phyloP scores from a whole-genome alignment of 2,329 filamentous ascomycete genomes.

The Chalaropsis thielavioides region DNA sequence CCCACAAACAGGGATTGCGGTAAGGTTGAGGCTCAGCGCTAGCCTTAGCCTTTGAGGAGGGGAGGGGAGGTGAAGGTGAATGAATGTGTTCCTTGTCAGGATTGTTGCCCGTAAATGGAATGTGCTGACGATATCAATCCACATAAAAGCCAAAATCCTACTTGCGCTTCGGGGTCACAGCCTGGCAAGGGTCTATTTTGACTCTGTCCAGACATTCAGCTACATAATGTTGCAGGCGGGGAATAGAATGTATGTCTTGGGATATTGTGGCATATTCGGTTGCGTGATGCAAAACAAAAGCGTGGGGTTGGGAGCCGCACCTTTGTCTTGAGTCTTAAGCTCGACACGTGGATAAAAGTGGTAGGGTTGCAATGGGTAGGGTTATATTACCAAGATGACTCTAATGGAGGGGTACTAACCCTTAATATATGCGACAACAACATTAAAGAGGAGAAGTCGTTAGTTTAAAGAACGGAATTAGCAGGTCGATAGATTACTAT shows the following conservation, averaged over 20 bases:
- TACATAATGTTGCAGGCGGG: not conserved
- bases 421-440: not conserved
- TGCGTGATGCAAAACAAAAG: no score
- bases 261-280: not conserved
- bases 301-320: no score
- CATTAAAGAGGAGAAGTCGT: no score
- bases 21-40: slow-evolving; percentile 11
- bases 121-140: not conserved
- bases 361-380: not conserved
- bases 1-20: not conserved
- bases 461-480: no score
- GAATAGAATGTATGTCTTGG: no score
- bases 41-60: not conserved
- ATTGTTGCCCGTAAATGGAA: slow-evolving; percentile 17
- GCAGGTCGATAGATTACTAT: no score
- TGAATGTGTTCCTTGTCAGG: not conserved
- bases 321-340: not conserved
- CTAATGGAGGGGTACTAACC: not conserved
- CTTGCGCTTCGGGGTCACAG: not conserved
- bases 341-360: not conserved
- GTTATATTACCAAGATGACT: not conserved
- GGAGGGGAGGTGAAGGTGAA: no score
- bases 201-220: not conserved
- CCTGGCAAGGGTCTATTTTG: not conserved
- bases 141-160: not conserved